Conservation (phyloP, 2,329 filamentous ascomycete genomes). For the Clarireedia monteithiana region DNA sequence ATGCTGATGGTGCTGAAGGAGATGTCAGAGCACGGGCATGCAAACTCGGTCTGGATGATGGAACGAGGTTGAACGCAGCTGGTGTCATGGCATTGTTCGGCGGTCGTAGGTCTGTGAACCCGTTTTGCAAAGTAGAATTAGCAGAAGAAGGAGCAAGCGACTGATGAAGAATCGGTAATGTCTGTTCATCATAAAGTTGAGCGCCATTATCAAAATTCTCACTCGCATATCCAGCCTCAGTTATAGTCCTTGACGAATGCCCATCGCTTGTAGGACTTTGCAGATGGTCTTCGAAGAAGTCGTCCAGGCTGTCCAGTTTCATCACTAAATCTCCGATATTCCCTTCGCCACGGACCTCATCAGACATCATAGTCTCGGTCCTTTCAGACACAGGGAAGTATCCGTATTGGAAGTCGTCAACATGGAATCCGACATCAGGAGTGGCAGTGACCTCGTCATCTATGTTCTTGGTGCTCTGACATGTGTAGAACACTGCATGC, state of each 20-base stretch:
- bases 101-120: conserved; percentile 66
- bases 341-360: conserved; percentile 56
- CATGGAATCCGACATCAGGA: conserved; percentile 83
- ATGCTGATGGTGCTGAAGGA: conserved; percentile 50
- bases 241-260: conserved; percentile 54
- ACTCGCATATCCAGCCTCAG: conserved; percentile 55
- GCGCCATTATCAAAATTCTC: conserved; percentile 61
- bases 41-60: conserved; percentile 53
- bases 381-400: conserved; percentile 61
- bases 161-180: conserved; percentile 80
- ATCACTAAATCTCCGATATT: conserved; percentile 78
- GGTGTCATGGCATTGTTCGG: conserved; percentile 58
- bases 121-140: conserved; percentile 74
- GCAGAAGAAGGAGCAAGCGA: conserved; percentile 64
- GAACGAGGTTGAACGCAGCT: conserved; percentile 44
- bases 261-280: conserved; percentile 51
- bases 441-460: conserved; percentile 57
- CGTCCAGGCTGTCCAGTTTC: conserved; percentile 71
- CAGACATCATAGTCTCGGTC: conserved; percentile 87
- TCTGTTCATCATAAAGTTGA: conserved; percentile 86
- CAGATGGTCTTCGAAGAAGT: conserved; percentile 67
- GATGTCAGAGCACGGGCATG: conserved; percentile 82
- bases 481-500: conserved; percentile 93
- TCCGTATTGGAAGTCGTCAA: conserved; percentile 62
- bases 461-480: conserved; percentile 57